These are phyloP conservation scores for Musa beccarii DNA, from an alignment of 176 grass and related monocot species.

Conservation along the genomic window DNA sequence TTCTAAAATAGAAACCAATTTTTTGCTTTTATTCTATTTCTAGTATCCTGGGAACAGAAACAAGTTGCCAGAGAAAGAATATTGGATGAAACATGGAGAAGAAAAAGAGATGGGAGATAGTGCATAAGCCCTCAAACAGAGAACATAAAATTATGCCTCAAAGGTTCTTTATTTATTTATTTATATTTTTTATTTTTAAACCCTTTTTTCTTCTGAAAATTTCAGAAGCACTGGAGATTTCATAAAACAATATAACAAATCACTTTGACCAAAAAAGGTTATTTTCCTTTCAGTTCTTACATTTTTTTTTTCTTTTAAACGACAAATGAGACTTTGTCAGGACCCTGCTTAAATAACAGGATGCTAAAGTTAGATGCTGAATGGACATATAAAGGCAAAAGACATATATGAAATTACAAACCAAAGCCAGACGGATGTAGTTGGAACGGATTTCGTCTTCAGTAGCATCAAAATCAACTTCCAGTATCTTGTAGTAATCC, in stretches of 20 bases:
- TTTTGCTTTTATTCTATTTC: neutral
- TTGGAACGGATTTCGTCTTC: conserved; percentile 93
- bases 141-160: neutral
- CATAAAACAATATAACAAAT: neutral
- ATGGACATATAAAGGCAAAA: neutral
- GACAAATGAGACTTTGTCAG: neutral
- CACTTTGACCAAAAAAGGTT: neutral
- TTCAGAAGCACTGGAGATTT: neutral
- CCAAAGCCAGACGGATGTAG: conserved; percentile 87
- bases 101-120: neutral
- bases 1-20: neutral
- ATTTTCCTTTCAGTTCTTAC: neutral
- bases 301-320: neutral
- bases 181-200: neutral
- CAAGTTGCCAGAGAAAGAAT: neutral
- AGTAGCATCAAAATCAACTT: conserved; percentile 64
- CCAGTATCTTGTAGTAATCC: conserved; percentile 99
- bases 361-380: neutral
- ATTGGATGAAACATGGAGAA: neutral
- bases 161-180: neutral
- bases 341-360: neutral
- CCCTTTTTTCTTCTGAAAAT: neutral
- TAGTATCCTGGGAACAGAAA: neutral
- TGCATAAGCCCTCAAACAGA: neutral
- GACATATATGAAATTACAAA: conserved; percentile 17